Percentiles rank a stretch among this genome's conserved stretches.
phyloP scores from a whole-genome alignment of 139 green algal genomes.

The Parachlorella kessleri region DNA sequence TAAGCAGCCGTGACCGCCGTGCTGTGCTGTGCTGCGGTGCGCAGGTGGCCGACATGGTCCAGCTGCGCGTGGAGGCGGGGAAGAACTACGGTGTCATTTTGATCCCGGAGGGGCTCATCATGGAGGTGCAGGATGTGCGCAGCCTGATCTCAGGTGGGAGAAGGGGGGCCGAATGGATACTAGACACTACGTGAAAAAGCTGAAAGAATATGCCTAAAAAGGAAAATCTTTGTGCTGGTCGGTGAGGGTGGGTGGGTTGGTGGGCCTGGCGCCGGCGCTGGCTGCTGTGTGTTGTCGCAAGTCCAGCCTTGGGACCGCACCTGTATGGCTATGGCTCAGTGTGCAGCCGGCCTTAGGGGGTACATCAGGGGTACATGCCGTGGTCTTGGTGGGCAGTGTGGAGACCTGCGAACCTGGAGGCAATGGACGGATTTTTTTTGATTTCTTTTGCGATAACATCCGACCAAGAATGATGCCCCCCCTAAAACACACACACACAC shows the following conservation, averaged over 20 bases:
- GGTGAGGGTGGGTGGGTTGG: neutral
- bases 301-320: too few relatives aligned
- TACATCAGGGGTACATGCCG: too few relatives aligned
- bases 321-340: too few relatives aligned
- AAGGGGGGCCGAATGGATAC: neutral
- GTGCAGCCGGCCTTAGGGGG: neutral
- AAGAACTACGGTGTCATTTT: slow-evolving; percentile 62
- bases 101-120: slow-evolving; percentile 67
- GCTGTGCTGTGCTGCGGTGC: neutral
- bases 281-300: too few relatives aligned
- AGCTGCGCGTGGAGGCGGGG: slow-evolving; percentile 34
- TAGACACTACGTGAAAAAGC: too few relatives aligned
- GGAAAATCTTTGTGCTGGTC: neutral
- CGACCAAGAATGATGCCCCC: too few relatives aligned
- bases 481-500: too few relatives aligned
- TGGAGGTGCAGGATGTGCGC: slow-evolving; percentile 50
- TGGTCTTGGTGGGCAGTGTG: slow-evolving; percentile 33
- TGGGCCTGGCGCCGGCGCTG: neutral
- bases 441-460: too few relatives aligned
- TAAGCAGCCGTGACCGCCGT: neutral
- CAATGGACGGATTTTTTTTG: too few relatives aligned
- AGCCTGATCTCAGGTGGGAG: slow-evolving; percentile 27
- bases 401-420: too few relatives aligned
- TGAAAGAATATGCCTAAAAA: too few relatives aligned
- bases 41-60: slow-evolving; percentile 59